A percentile compares a stretch with the other conserved stretches of the same genome.
These are phyloP conservation scores for Metschnikowia picachoensis DNA, from an alignment of 805 yeast genomes.

Conservation along the genomic window DNA sequence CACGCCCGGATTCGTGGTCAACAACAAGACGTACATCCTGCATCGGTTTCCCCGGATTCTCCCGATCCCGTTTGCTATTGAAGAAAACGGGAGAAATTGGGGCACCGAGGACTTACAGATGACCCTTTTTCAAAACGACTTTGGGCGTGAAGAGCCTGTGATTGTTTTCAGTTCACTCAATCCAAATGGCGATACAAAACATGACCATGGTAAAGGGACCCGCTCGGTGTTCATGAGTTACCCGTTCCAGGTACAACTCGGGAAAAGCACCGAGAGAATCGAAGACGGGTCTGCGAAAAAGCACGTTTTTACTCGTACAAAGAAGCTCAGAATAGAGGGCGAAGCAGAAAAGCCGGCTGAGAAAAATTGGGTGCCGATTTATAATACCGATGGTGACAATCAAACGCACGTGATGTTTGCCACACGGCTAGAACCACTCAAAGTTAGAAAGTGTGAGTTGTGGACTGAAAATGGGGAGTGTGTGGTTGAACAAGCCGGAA, in stretches of 20 bases:
- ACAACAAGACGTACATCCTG: conserved; percentile 4
- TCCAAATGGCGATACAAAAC: background rate
- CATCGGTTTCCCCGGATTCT: conserved; percentile 11
- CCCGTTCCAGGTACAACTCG: conserved; percentile 18
- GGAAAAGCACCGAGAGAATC: conserved; percentile 1
- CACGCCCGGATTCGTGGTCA: conserved; percentile 1
- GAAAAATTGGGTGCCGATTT: conserved; percentile 39
- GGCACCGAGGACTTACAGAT: conserved; percentile 54
- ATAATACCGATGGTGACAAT: conserved; percentile 23
- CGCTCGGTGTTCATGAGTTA: conserved; percentile 12
- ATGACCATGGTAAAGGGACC: background rate
- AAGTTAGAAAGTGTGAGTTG: conserved; percentile 26
- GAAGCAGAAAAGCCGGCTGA: conserved; percentile 15
- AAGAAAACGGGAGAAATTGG: conserved; percentile 11
- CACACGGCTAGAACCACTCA: conserved; percentile 31
- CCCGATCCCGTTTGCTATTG: conserved; percentile 9
- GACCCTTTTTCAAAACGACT: conserved; percentile 26
- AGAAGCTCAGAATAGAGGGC: conserved; percentile 6
- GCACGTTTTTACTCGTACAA: conserved; percentile 4
- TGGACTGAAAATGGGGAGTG: conserved; percentile 21
- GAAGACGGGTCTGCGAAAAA: background rate
- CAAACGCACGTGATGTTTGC: conserved; percentile 29
- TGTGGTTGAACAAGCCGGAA: conserved; percentile 6
- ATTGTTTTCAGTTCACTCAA: conserved; percentile 38
- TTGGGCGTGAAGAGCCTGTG: conserved; percentile 43